phyloP scores from a whole-genome alignment of 805 yeast genomes.

The Blastobotrys parvus region DNA sequence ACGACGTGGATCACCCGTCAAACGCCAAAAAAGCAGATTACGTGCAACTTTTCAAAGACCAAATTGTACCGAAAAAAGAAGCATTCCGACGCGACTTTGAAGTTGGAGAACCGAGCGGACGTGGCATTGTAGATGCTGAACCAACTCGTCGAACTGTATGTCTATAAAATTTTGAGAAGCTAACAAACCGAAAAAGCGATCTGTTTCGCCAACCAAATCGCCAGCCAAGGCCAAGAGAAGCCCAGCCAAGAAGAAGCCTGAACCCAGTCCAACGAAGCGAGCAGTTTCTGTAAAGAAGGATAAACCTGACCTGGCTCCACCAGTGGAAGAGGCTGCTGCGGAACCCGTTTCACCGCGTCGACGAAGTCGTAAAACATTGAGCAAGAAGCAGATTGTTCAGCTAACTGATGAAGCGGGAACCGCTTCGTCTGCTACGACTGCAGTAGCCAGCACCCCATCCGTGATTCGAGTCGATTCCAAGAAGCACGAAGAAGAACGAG shows the following conservation, averaged over 20 bases:
- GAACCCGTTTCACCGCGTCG: constrained; percentile 1
- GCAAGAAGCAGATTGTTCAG: constrained; percentile 9
- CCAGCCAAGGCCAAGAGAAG: constrained; percentile 12
- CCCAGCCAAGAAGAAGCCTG: neutral
- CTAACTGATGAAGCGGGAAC: constrained; percentile 3
- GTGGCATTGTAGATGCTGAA: constrained; percentile 34
- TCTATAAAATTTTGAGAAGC: too few species aligned
- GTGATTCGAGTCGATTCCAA: constrained; percentile 5
- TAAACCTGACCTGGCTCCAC: constrained; percentile 5
- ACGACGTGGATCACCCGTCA: constrained; percentile 47
- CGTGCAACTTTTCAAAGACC: constrained; percentile 47
- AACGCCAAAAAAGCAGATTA: constrained; percentile 62
- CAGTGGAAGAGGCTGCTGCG: constrained; percentile 1
- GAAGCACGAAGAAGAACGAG: constrained; percentile 4
- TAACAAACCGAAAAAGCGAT: neutral
- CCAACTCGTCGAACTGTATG: constrained; percentile 8
- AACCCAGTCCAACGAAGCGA: neutral
- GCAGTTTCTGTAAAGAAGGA: constrained; percentile 2
- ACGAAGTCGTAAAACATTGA: neutral
- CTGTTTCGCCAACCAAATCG: constrained; percentile 6
- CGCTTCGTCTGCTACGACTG: neutral
- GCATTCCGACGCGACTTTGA: constrained; percentile 30
- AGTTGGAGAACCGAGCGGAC: constrained; percentile 29
- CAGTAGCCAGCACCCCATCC: neutral
- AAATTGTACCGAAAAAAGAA: constrained; percentile 43